Percentiles rank a stretch among this genome's conserved stretches.
phyloP scores from a whole-genome alignment of 192 early-diverging fungal species.

The Mortierella hygrophila region DNA sequence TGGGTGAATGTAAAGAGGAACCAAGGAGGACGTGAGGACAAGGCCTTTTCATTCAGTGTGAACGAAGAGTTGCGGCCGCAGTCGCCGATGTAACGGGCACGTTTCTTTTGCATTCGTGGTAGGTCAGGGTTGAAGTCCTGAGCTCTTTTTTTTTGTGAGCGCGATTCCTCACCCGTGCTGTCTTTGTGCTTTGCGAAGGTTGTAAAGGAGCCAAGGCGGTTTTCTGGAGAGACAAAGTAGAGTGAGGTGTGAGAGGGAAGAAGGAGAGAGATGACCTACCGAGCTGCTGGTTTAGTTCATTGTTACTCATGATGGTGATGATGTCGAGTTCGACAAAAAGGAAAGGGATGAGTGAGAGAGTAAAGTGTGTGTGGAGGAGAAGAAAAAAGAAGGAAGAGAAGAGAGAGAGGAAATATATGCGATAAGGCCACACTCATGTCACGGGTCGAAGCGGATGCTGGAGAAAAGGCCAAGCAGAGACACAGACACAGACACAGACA shows the following conservation, averaged over 20 bases:
- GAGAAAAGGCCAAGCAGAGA: not conserved
- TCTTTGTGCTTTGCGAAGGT: not conserved
- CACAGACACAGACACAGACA: not conserved
- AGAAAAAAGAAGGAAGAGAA: not conserved
- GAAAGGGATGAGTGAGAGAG: not conserved
- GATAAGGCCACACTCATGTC: not conserved
- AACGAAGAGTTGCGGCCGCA: not conserved
- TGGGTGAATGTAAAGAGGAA: not conserved
- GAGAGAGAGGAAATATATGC: not conserved
- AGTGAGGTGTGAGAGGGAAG: not conserved
- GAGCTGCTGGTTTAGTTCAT: constrained; percentile 42
- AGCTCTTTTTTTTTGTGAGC: not conserved
- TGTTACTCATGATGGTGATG: constrained; percentile 37
- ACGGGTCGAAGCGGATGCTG: not conserved
- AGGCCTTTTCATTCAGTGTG: not conserved
- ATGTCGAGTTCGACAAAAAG: not conserved
- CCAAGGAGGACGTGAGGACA: not conserved
- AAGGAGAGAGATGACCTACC: constrained; percentile 17
- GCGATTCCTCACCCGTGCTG: not conserved
- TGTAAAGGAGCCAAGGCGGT: not conserved
- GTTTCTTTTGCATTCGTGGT: not conserved
- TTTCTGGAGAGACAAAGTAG: not conserved
- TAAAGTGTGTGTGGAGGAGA: not conserved
- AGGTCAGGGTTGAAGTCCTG: not conserved
- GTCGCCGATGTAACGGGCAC: not conserved